A percentile compares a stretch with the other conserved stretches of the same genome.
phyloP scores from a whole-genome alignment of 305 asterid species.

The Withania somnifera region DNA sequence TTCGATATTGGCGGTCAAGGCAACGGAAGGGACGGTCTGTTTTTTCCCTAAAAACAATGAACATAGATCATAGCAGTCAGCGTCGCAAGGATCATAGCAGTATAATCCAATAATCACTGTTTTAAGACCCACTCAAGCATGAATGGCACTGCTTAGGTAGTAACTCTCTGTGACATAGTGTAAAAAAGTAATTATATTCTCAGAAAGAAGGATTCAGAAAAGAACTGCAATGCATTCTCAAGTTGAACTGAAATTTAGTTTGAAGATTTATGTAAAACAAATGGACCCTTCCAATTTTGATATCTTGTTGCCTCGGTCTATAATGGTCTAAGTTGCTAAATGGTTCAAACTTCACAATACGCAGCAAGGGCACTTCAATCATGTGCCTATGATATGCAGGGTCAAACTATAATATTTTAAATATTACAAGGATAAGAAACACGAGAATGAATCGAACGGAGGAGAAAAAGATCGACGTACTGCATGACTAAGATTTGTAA shows the following conservation, averaged over 20 bases:
- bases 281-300: not conserved
- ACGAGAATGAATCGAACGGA: not conserved
- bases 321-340: not conserved
- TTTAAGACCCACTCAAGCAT: not conserved
- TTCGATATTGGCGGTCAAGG: conserved; percentile 79
- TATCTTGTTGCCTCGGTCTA: not conserved
- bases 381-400: not conserved
- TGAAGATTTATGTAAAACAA: not conserved
- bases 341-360: not conserved
- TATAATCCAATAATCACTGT: not conserved
- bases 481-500: not conserved
- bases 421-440: not conserved
- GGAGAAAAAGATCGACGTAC: not conserved
- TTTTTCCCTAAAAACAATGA: conserved; percentile 60
- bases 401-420: not conserved
- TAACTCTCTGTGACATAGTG: not conserved
- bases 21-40: conserved; percentile 89
- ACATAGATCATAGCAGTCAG: not conserved
- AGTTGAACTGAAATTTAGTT: not conserved
- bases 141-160: not conserved
- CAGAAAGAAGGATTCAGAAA: not conserved
- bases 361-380: not conserved
- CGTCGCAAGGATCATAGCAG: not conserved
- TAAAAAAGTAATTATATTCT: not conserved
- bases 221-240: not conserved